A percentile compares a stretch with the other conserved stretches of the same genome.
Conservation (phyloP, 1,284 basidiomycete species). For the Sphaerobolus stellatus region DNA sequence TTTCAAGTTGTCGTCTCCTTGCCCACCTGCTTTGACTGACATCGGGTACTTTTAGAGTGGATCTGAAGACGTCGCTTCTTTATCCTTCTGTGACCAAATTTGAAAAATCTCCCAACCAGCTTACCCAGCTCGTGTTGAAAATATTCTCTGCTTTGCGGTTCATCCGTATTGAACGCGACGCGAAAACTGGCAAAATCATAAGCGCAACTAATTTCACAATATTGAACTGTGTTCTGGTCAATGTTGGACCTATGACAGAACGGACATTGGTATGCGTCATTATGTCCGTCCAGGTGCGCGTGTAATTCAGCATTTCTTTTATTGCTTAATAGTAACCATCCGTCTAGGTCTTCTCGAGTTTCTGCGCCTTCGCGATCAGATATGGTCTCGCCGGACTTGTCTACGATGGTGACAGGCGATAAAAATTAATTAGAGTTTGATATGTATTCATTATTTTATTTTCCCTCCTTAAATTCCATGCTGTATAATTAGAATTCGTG, state of each 20-base stretch:
- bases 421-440: too few species aligned
- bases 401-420: slow-evolving; percentile 87
- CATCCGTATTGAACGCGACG: slow-evolving; percentile 61
- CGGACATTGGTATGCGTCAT: slow-evolving; percentile 71
- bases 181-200: slow-evolving; percentile 54
- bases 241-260: slow-evolving; percentile 79
- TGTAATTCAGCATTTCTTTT: neutral
- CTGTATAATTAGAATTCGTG: too few species aligned
- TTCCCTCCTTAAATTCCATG: too few species aligned
- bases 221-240: slow-evolving; percentile 77
- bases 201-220: slow-evolving; percentile 87
- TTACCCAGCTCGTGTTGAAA: slow-evolving; percentile 56
- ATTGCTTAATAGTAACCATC: neutral
- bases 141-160: slow-evolving; percentile 62
- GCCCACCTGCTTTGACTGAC: slow-evolving; percentile 6
- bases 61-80: slow-evolving; percentile 68
- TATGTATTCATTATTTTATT: too few species aligned
- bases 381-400: slow-evolving; percentile 86
- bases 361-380: slow-evolving; percentile 34
- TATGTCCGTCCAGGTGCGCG: slow-evolving; percentile 66
- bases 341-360: neutral
- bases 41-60: slow-evolving; percentile 57
- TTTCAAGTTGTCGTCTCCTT: slow-evolving; percentile 22
- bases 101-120: slow-evolving; percentile 45
- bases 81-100: slow-evolving; percentile 73